These are phyloP conservation scores for Hamigera avellanea DNA, from an alignment of 495 filamentous ascomycete species.

Conservation along the genomic window DNA sequence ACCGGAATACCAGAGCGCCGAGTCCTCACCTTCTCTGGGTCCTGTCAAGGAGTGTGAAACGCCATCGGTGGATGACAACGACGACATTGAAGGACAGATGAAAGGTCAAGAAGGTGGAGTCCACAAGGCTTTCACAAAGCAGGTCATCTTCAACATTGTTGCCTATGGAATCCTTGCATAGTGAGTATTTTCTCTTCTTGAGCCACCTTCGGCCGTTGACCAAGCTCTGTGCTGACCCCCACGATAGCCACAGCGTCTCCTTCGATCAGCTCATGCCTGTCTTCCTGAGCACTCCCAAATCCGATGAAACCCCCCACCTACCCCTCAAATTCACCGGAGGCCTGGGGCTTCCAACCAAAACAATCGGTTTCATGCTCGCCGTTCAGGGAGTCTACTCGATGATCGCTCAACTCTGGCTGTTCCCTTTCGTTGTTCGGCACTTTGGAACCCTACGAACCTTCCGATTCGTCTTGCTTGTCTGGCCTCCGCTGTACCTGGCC, in stretches of 20 bases:
- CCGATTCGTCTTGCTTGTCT: slow-evolving; percentile 63
- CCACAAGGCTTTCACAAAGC: slow-evolving; percentile 59
- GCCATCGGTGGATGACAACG: slow-evolving; percentile 11
- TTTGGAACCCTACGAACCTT: slow-evolving; percentile 73
- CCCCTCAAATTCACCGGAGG: slow-evolving; percentile 87
- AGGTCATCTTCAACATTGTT: slow-evolving; percentile 72
- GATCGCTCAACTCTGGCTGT: slow-evolving; percentile 68
- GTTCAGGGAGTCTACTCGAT: slow-evolving; percentile 87
- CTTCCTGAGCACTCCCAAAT: slow-evolving; percentile 67
- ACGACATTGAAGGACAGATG: slow-evolving; percentile 36
- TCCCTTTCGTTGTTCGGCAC: slow-evolving; percentile 57
- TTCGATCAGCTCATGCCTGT: slow-evolving; percentile 92
- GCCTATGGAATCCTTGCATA: slow-evolving; percentile 91
- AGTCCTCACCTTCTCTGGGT: slow-evolving; percentile 48
- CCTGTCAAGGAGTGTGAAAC: slow-evolving; percentile 22
- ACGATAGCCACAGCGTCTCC: slow-evolving; percentile 73
- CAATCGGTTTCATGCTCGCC: slow-evolving; percentile 77
- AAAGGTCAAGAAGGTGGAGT: slow-evolving; percentile 14
- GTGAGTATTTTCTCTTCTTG: slow-evolving; percentile 44
- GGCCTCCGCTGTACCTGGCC: slow-evolving; percentile 79
- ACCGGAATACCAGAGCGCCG: slow-evolving; percentile 54
- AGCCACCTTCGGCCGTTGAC: background rate
- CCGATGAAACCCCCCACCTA: slow-evolving; percentile 41
- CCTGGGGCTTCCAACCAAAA: slow-evolving; percentile 67
- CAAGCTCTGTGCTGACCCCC: background rate